These are phyloP conservation scores for Clarireedia homoeocarpa DNA, from an alignment of 2,329 filamentous ascomycete genomes.

Conservation along the genomic window DNA sequence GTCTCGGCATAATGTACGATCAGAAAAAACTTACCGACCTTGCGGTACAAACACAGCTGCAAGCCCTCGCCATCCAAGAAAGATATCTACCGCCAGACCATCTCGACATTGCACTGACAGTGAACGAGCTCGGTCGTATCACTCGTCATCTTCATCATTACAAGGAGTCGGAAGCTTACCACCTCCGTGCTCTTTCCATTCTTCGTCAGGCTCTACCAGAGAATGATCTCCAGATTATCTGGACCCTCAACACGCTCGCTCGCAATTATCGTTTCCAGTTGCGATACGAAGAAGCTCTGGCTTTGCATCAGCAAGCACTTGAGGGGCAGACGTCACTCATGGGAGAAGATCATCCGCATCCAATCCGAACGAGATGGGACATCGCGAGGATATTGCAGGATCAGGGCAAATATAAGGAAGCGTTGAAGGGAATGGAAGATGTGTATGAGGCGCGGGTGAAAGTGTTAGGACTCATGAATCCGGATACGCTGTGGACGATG, in stretches of 20 bases:
- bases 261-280: not conserved
- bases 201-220: not conserved
- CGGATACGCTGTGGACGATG: constrained; percentile 7
- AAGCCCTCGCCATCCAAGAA: not conserved
- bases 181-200: constrained; percentile 1
- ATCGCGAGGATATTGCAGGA: not conserved
- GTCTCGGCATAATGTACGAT: constrained; percentile 7
- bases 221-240: not conserved
- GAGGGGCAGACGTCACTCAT: not conserved
- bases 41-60: not conserved
- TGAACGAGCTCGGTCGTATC: constrained; percentile 7
- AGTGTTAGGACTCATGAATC: not conserved
- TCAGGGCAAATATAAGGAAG: not conserved
- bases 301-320: not conserved
- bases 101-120: not conserved
- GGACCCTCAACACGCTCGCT: constrained; percentile 4
- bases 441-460: not conserved
- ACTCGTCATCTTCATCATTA: constrained; percentile 1
- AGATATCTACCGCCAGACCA: not conserved
- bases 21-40: not conserved
- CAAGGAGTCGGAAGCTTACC: constrained; percentile 1
- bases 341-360: constrained; percentile 4
- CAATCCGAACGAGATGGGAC: not conserved
- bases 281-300: not conserved
- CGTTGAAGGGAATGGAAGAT: constrained; percentile 2